Evolutionary conservation across 805 yeast species (phyloP), one percentile per base, ranked within the genome.

Genomic region (Starmerella davenportii): DNA sequence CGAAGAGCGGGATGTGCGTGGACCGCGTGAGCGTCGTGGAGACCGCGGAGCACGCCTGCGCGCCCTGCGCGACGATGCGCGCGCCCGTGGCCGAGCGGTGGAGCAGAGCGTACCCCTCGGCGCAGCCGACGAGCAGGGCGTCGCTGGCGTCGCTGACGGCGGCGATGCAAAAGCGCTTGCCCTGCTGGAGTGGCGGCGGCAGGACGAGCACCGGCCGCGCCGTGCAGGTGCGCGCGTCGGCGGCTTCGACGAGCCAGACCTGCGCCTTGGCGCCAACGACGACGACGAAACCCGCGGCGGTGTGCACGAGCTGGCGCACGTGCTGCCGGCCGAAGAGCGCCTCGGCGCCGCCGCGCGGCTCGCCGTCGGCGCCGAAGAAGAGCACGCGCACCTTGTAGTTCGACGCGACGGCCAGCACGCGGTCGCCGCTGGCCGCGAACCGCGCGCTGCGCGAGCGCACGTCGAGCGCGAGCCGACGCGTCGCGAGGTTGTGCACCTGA

Each of bases 371-470:
- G 25, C 11, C 11, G 25, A 38, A 34, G 16, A 19, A 29, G 17
- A 39, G 19, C n/a, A 39, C 30, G 13, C 49, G 42, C n/a, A 45
- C 21, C 29, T 45, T 45, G 35, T 45, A 45, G 13, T 39, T 21
- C 9, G 49, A 45, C 4, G 37, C 49, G 8, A 45, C 47, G 14
- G 38, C 45, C 16, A 42, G 31, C 13, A 38, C 18, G 4, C 28
- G 37, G 19, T 20, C 17, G 14, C 34, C 21, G 15, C 14, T 18
- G 23, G 24, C 34, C 9, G 40, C 31, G 24, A 25, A 34, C 21
- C 35, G 37, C 5, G 47, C 47, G 15, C 43, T 39, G 14, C 31
- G 31, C 13, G 43, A 21, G 25, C 32, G 40, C 21, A 44, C 38
- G 2, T 35, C 18, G 15, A 16, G 9, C 7, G 28, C 30, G 5